Evolutionary conservation across 345 rosid species (phyloP), one percentile per base, ranked within the genome.

Genomic region (Pistacia vera): DNA sequence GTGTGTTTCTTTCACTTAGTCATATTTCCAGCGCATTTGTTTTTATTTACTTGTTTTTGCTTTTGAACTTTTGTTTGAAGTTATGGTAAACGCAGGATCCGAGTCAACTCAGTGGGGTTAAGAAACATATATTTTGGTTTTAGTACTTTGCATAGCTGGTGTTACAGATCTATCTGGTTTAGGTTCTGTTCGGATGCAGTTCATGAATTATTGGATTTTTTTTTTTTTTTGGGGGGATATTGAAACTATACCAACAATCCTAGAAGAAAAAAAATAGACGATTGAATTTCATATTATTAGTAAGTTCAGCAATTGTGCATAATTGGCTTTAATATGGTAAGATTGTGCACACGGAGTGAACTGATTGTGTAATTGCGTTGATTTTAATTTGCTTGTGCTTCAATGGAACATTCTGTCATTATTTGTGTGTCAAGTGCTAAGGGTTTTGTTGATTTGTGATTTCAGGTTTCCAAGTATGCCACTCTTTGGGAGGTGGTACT

Each of bases 391-490:
- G 8, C 8, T 52, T 68, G 3, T 5, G 18, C 5, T 54, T 14
- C 1, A 17, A 51, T 51, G 17, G 17, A 25, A 8, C 7, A 0
- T 17, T 1, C 3, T 35, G 0, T 63, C 63, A 13, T 18, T 58
- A 30, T 3, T 25, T n/a, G 58, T 22, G 9, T 58, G 13, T 59
- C 17, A 16, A 22, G 30, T 33, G 12, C 56, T 18, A 35, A 69
- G 22, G 0, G 1, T 6, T 22, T 33, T 9, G 7, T 41, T 35
- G 52, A 7, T 58, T 75, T 64, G 62, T 25, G 14, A 18, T 54
- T 82, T 35, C 73, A 90, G 93, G 93, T 25, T 90, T 90, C 70
- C 93, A 90, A 80, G 93, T 90, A 25, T 90, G 93, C 77, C 93
- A 88, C 81, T 90, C 93, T 0, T 66, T 90, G 74, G 93, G 91